phyloP scores from a whole-genome alignment of 345 rosid species.

The Brassica juncea region DNA sequence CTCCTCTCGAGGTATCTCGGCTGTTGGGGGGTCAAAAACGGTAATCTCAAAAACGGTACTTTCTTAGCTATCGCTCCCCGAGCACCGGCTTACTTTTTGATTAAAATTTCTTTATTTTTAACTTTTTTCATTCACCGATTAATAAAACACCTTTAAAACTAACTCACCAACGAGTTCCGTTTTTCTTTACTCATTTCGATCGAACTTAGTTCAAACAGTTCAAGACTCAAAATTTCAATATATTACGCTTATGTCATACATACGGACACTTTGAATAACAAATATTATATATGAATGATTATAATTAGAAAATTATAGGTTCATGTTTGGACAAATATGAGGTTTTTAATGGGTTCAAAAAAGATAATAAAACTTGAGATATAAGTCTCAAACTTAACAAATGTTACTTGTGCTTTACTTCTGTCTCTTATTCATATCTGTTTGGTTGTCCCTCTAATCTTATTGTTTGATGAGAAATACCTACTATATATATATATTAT shows the following conservation, averaged over 20 bases:
- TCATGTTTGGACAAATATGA: constrained; percentile 9
- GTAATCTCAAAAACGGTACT: too few species aligned
- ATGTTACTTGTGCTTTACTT: constrained; percentile 31
- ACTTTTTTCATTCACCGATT: too few species aligned
- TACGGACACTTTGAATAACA: background rate
- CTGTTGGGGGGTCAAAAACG: too few species aligned
- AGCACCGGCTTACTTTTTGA: too few species aligned
- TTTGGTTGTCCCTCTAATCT: constrained; percentile 27
- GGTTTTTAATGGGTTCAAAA: constrained; percentile 6
- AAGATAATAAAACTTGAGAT: constrained; percentile 24
- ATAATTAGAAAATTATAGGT: background rate
- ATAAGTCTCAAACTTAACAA: constrained; percentile 20
- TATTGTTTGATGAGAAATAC: constrained; percentile 4
- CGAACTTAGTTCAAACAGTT: background rate
- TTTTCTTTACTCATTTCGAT: too few species aligned
- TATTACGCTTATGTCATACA: background rate
- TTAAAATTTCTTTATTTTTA: too few species aligned
- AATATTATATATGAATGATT: background rate
- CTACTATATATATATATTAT: constrained; percentile 3
- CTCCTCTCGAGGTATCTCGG: too few species aligned
- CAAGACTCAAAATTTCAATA: background rate
- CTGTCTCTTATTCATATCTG: constrained; percentile 18
- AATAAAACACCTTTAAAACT: too few species aligned
- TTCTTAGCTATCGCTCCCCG: too few species aligned
- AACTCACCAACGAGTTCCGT: too few species aligned